Evolutionary conservation across 495 filamentous ascomycete species (phyloP), one percentile per base, ranked within the genome.

Genomic region (Annulohypoxylon maeteangense): DNA sequence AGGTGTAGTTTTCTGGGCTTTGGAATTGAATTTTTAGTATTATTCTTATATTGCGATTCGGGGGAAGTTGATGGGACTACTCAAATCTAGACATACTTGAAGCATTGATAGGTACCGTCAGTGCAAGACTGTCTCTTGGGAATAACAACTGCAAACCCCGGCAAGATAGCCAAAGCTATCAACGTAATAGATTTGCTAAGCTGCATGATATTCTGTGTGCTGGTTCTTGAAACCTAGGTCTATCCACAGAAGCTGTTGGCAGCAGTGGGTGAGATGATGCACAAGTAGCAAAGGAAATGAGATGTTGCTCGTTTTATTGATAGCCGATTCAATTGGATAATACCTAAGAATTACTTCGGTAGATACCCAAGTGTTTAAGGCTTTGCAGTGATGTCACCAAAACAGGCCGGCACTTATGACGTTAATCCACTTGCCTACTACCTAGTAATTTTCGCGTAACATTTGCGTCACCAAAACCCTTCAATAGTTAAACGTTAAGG

Each of bases 61-160:
- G n/a, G 40, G 12, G 40, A 44, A 44, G n/a, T 0, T 4, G 0
- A 18, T 44, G n/a, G 4, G n/a, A 20, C 4, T 20, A 44, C 8
- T 4, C 7, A 14, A 22, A 4, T 56, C 18, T 16, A 57, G 4
- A 40, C 63, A 7, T 53, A 67, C 68, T 62, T 71, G n/a, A 47
- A 48, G 47, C 63, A 67, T 58, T 29, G 38, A 25, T 51, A 71
- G 14, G 57, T 67, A 3, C 68, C 62, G 20, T 29, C 25, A n/a
- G 32, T 11, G 5, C 54, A 57, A 1, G 5, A 14, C 10, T 61
- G 38, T 38, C 38, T 62, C 31, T 10, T 47, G 7, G 29, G 50
- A n/a, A 10, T 18, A 22, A 44, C n/a, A 22, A n/a, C n/a, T 5
- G 27, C 42, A 1, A 16, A 23, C 10, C 23, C 22, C 4, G 40